These are phyloP conservation scores for Iberis pinnata DNA, from an alignment of 345 rosid species.

Conservation along the genomic window DNA sequence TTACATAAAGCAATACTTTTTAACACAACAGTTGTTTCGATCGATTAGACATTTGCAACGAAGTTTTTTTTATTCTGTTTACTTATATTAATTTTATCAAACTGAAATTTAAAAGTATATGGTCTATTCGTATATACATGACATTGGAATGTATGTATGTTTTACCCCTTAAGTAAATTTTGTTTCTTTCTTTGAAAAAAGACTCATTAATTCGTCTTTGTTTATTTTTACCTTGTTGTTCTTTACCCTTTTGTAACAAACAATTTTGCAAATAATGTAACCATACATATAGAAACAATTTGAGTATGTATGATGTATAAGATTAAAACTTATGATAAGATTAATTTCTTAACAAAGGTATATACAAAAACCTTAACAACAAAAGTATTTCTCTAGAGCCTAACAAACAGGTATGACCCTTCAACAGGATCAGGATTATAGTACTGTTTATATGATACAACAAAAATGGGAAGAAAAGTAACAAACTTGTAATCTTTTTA, in stretches of 20 bases:
- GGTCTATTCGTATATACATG: conserved; percentile 28
- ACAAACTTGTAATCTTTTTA: background rate
- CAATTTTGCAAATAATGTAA: conserved; percentile 28
- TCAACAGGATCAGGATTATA: background rate
- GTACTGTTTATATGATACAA: background rate
- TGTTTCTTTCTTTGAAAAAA: background rate
- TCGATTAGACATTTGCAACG: conserved; percentile 19
- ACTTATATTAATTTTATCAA: conserved; percentile 1
- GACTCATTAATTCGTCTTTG: too few species aligned
- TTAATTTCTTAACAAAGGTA: too few species aligned
- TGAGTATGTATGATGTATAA: too few species aligned
- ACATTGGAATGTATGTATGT: conserved; percentile 23
- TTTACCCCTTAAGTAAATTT: conserved; percentile 19
- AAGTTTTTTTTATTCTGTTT: background rate
- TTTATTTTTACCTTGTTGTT: background rate
- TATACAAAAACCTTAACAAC: background rate
- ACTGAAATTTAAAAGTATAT: conserved; percentile 9
- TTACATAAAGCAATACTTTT: background rate
- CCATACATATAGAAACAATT: conserved; percentile 11
- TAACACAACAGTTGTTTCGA: conserved; percentile 19
- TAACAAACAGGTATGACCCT: background rate
- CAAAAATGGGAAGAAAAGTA: background rate
- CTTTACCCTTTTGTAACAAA: too few species aligned
- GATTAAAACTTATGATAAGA: too few species aligned
- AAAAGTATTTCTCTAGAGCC: background rate